Base-by-base conservation (phyloP, 2,329 filamentous ascomycete genomes). In the Cladosporium oxysporum region DNA sequence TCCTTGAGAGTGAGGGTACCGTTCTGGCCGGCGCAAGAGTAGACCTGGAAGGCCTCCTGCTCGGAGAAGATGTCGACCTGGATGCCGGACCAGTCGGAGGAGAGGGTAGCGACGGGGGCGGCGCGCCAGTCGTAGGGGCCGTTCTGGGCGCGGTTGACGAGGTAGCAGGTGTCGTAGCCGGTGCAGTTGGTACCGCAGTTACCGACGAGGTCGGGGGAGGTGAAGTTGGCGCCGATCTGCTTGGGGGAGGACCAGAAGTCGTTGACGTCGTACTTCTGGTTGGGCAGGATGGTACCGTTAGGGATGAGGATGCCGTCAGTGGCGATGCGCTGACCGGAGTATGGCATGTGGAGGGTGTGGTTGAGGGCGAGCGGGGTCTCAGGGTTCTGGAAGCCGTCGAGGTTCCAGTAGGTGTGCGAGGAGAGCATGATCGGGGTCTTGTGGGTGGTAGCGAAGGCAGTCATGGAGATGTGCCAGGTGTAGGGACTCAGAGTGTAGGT, bases 11-110 rank as follows among this genome's bases (percentile, higher is more conserved):
- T 81, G 68, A 90, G 79, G 1, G 83, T 79, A 29, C 80, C 81
- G 79, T 96, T 88, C 80, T 91, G 88, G 26, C 87, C 86, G 72
- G 87, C 88, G 83, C 93, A 97, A 68, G 87, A 88, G 83, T 96
- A 97, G 72, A 97, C 84, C 80, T 97, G 93, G 79, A 96, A 88
- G 3, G 92, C 93, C 12, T 91, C 87, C 81, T 97, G 93, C 80
- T 97, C 92, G 8, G 89, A 88, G 78, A 84, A 91, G 71, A 97
- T 82, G 66, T 96, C 91, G 66, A 97, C 76, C 75, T 88, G 87
- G 77, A 97, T 97, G 58, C 93, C 93, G 0, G 90, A 93, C 85
- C 87, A 92, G 5, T 85, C 83, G 44, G 89, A 91, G 3, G 87
- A 87, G 31, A 97, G 81, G 8, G 85, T 86, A 0, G 93, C 88